phyloP scores from a whole-genome alignment of 257 asterid genomes.

The Petunia secreta region DNA sequence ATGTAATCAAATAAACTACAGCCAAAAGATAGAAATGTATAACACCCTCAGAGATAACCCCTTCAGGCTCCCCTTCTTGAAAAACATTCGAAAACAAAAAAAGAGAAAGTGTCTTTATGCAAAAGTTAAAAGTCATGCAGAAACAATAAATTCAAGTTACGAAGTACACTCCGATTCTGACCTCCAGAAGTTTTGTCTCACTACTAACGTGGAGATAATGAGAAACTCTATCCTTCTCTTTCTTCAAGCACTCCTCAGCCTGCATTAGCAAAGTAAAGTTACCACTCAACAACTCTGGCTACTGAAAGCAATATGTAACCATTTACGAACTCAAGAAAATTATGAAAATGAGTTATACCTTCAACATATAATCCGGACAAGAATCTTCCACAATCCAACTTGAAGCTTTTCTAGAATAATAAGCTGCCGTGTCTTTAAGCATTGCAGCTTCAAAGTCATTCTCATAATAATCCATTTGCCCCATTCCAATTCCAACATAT shows the following conservation, averaged over 20 bases:
- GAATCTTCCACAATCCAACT: conserved; percentile 60
- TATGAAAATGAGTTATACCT: conserved; percentile 37
- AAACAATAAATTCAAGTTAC: neutral
- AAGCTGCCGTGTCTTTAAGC: conserved; percentile 49
- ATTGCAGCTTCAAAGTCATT: conserved; percentile 49
- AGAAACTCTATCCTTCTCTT: conserved; percentile 57
- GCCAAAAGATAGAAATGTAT: neutral
- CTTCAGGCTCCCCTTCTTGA: neutral
- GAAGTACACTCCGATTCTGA: conserved; percentile 21
- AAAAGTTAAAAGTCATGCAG: neutral
- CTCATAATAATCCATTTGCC: conserved; percentile 40
- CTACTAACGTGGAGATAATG: conserved; percentile 56
- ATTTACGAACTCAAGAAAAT: neutral
- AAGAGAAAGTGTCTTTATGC: neutral
- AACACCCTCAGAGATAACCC: neutral
- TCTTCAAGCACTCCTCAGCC: conserved; percentile 61
- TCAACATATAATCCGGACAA: conserved; percentile 64
- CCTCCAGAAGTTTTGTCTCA: conserved; percentile 58
- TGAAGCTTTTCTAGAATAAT: conserved; percentile 63
- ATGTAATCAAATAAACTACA: neutral
- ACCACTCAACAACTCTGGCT: neutral
- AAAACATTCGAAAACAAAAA: neutral
- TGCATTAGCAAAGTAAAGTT: conserved; percentile 24
- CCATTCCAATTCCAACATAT: conserved; percentile 54
- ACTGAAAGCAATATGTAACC: neutral